phyloP scores from a whole-genome alignment of 495 filamentous ascomycete species.

The Neurospora terricola region DNA sequence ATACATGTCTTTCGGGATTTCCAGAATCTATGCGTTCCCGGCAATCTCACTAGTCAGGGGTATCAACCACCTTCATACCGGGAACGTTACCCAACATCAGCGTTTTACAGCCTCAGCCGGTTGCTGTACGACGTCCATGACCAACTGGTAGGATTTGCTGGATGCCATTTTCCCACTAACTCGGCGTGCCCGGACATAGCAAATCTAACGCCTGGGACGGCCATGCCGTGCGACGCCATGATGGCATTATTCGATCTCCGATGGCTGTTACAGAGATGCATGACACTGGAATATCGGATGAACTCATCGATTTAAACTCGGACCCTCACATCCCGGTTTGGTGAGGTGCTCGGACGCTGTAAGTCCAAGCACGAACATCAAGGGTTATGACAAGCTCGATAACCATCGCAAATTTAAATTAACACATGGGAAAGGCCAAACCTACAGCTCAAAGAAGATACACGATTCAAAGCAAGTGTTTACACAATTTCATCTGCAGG shows the following conservation, averaged over 20 bases:
- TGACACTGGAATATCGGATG: neutral
- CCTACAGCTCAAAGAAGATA: neutral
- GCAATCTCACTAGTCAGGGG: neutral
- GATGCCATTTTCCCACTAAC: neutral
- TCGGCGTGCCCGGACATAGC: neutral
- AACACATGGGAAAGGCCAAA: neutral
- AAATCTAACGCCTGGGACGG: neutral
- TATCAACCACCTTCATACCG: neutral
- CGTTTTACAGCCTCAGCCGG: neutral
- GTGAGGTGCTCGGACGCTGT: neutral
- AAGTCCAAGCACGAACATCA: neutral
- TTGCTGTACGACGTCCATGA: neutral
- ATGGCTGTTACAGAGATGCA: neutral
- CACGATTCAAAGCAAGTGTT: neutral
- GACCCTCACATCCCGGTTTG: neutral
- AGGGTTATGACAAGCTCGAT: neutral
- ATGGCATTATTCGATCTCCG: neutral
- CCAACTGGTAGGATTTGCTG: neutral
- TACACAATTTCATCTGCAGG: neutral
- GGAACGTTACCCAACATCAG: neutral
- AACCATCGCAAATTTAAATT: too few relatives aligned
- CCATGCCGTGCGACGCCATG: neutral
- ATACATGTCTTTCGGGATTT: neutral
- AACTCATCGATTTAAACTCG: neutral
- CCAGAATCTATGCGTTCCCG: neutral